These are phyloP conservation scores for Ustilago hordei DNA, from an alignment of 1,284 basidiomycete species.

Conservation along the genomic window DNA sequence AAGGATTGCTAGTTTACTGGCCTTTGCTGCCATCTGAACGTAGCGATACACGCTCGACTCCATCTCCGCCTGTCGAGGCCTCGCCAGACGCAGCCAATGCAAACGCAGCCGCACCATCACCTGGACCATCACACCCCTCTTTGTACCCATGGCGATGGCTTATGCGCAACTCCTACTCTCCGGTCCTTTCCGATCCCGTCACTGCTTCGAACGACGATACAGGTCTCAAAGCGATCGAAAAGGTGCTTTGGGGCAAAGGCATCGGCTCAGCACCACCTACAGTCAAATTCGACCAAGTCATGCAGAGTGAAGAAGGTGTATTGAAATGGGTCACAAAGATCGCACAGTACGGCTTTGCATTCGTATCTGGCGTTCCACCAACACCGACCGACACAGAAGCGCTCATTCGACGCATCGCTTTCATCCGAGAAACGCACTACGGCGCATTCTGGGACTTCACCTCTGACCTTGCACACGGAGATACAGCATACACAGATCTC, in stretches of 20 bases:
- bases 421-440: conserved; percentile 95
- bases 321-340: conserved; percentile 85
- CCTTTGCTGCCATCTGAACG: conserved; percentile 58
- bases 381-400: conserved; percentile 87
- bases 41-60: conserved; percentile 6
- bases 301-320: conserved; percentile 79
- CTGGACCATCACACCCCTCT: conserved; percentile 74
- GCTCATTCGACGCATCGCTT: conserved; percentile 81
- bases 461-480: conserved; percentile 87
- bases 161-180: conserved; percentile 80
- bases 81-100: conserved; percentile 10
- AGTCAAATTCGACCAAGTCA: conserved; percentile 80
- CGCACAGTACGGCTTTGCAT: conserved; percentile 83
- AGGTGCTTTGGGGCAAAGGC: conserved; percentile 80
- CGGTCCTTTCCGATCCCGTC: conserved; percentile 70
- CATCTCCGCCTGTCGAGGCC: neutral
- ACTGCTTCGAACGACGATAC: conserved; percentile 73
- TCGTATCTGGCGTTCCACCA: conserved; percentile 83
- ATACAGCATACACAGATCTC: conserved; percentile 83
- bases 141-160: conserved; percentile 90
- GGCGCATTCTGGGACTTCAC: conserved; percentile 95
- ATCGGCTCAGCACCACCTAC: conserved; percentile 82
- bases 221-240: conserved; percentile 38
- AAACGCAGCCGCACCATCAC: neutral
- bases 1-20: conserved; percentile 78